Evolutionary conservation across 805 yeast species (phyloP), one percentile per base, ranked within the genome.

Genomic region (Clavispora carvajalis): DNA sequence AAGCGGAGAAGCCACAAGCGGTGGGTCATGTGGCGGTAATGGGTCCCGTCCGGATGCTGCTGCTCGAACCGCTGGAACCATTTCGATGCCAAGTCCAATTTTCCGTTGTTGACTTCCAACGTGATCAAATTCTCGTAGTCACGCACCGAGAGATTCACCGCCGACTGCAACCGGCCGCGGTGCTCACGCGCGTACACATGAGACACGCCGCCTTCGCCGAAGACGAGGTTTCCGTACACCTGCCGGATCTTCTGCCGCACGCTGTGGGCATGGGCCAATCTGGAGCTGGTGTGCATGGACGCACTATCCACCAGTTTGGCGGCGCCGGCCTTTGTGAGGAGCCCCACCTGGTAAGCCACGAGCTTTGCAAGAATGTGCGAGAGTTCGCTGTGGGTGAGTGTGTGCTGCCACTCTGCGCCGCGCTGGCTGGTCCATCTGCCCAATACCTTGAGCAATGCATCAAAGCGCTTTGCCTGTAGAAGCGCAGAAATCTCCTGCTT

Each of bases 51-150:
- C 9, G 48, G 53, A 40, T 34, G 59, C 40, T 59, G 55, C 15
- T 39, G 24, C 37, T 65, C 64, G 43, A 67, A 59, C 35, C 57
- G 50, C 36, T 52, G 57, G 42, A 66, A 63, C 73, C 73, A 69
- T 38, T 54, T 55, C 4, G 64, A 53, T 3, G 69, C 73, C 47
- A 68, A 57, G 49, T 69, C 74, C 28, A 62, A 44, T 42, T 67
- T 68, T n/a, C 43, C 45, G 49, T 64, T 67, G 39, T 51, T 45
- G 37, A 60, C 49, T 46, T 69, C 74, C 38, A 68, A 50, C 33
- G 37, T 16, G 15, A 68, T 59, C 44, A 69, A 52, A 48, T 65
- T 69, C 44, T 69, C 73, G 45, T 57, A 67, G 50, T 69, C 74
- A 3, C 41, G 40, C 2, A 52, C 43, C 2, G 45, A 38, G 22